phyloP scores from a whole-genome alignment of 495 filamentous ascomycete species.

The Tuber microsphaerosporum region DNA sequence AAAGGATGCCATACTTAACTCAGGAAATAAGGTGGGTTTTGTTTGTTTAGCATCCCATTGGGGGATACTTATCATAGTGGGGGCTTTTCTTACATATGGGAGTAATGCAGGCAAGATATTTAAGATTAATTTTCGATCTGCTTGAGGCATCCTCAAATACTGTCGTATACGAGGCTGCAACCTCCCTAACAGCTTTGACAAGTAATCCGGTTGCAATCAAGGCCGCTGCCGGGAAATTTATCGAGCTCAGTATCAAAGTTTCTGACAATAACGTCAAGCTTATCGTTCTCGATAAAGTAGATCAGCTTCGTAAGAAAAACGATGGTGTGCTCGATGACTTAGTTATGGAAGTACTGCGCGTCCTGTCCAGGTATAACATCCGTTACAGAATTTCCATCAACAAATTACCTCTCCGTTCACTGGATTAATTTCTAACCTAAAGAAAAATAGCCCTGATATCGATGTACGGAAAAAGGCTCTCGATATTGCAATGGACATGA shows the following conservation, averaged over 20 bases:
- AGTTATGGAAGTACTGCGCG: conserved; percentile 95
- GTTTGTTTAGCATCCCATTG: conserved; percentile 17
- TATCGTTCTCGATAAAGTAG: conserved; percentile 90
- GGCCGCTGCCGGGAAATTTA: conserved; percentile 90
- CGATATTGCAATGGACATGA: conserved; percentile 89
- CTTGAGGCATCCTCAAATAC: conserved; percentile 88
- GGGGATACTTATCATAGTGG: background rate
- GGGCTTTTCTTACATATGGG: conserved; percentile 41
- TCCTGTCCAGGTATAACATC: conserved; percentile 58
- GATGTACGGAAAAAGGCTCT: conserved; percentile 93
- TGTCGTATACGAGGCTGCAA: conserved; percentile 97
- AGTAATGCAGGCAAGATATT: conserved; percentile 64
- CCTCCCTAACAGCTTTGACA: conserved; percentile 86
- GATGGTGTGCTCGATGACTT: conserved; percentile 90
- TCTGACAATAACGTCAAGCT: conserved; percentile 99
- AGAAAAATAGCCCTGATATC: conserved; percentile 67
- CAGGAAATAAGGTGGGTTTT: conserved; percentile 73
- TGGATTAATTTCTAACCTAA: background rate
- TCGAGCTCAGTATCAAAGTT: conserved; percentile 92
- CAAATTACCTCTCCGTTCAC: conserved; percentile 14
- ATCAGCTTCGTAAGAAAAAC: conserved; percentile 83
- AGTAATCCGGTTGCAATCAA: conserved; percentile 97
- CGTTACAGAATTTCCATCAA: background rate
- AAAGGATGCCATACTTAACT: conserved; percentile 91
- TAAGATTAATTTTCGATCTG: conserved; percentile 92